These are phyloP conservation scores for Beauveria pseudobassiana DNA, from an alignment of 2,329 filamentous ascomycete genomes.

Conservation along the genomic window DNA sequence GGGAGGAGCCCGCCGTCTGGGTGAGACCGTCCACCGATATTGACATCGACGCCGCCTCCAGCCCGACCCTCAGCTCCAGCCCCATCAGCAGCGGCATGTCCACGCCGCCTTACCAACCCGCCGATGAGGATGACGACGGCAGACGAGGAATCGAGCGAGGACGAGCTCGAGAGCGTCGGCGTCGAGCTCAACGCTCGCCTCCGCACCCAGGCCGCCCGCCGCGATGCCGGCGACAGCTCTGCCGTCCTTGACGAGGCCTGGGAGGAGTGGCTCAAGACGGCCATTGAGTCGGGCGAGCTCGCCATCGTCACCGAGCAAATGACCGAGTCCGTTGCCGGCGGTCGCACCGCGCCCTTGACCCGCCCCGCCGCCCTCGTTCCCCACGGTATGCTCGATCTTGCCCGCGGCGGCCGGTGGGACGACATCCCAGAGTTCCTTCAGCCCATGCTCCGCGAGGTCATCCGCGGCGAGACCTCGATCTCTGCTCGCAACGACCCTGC, in stretches of 20 bases:
- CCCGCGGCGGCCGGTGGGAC: constrained; percentile 49
- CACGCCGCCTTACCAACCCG: constrained; percentile 1
- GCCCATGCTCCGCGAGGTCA: constrained; percentile 40
- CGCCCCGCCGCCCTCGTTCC: constrained; percentile 37
- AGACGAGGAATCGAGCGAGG: constrained; percentile 23
- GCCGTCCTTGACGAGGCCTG: constrained; percentile 61
- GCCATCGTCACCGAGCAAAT: constrained; percentile 39
- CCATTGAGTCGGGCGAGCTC: constrained; percentile 54
- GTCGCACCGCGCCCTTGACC: constrained; percentile 17
- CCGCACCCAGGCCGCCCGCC: constrained; percentile 53
- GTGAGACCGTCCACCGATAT: constrained; percentile 14
- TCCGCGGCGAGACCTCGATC: constrained; percentile 30
- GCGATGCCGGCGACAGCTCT: constrained; percentile 51
- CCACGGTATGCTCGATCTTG: constrained; percentile 44
- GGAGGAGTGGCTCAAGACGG: constrained; percentile 69
- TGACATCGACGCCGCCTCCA: neutral
- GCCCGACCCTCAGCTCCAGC: neutral
- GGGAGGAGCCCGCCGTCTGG: constrained; percentile 40
- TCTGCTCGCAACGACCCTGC: constrained; percentile 10
- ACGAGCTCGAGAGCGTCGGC: constrained; percentile 46
- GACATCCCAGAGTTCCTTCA: constrained; percentile 51
- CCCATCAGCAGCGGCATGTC: constrained; percentile 7
- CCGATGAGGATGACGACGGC: constrained; percentile 21
- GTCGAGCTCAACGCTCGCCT: constrained; percentile 57
- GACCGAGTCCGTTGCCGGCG: constrained; percentile 20